Evolutionary conservation across 2,329 filamentous ascomycete species (phyloP).

Genomic region (Pseudogymnoascus sp.): DNA sequence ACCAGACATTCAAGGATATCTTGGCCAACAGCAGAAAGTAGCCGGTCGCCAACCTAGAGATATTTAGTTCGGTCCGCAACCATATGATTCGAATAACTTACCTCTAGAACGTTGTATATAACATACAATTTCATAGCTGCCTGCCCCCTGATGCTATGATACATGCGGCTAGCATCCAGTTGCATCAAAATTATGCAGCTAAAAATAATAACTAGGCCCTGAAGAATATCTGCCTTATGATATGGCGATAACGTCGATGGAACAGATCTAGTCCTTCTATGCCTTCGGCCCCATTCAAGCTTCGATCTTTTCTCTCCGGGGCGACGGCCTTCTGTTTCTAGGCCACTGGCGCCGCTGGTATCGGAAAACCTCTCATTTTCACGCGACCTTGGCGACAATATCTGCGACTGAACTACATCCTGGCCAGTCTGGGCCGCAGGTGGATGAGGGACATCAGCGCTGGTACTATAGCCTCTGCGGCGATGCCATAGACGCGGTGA

Average conservation of each 20-base stretch:
- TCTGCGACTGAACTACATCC: background rate
- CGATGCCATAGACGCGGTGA: slow-evolving; percentile 68
- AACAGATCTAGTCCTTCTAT: slow-evolving; percentile 72
- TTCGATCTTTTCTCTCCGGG: slow-evolving; percentile 21
- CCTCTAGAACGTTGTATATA: slow-evolving; percentile 95
- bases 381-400: background rate
- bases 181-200: slow-evolving; percentile 82
- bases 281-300: slow-evolving; percentile 34
- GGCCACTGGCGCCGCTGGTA: slow-evolving; percentile 2
- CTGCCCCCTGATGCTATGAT: slow-evolving; percentile 93
- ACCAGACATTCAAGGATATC: slow-evolving; percentile 95
- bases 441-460: slow-evolving; percentile 16
- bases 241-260: slow-evolving; percentile 79
- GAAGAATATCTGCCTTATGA: slow-evolving; percentile 91
- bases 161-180: slow-evolving; percentile 94
- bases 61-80: slow-evolving; percentile 43
- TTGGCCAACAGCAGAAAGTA: slow-evolving; percentile 86
- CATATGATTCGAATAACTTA: slow-evolving; percentile 27
- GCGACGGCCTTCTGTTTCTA: slow-evolving; percentile 19
- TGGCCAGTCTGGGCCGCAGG: background rate
- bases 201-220: slow-evolving; percentile 78
- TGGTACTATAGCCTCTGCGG: slow-evolving; percentile 42
- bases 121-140: slow-evolving; percentile 98
- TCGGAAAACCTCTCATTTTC: background rate
- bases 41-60: slow-evolving; percentile 79